Evolutionary conservation across 495 filamentous ascomycete genomes (phyloP).

Genomic region (Bathelium albidoporum): DNA sequence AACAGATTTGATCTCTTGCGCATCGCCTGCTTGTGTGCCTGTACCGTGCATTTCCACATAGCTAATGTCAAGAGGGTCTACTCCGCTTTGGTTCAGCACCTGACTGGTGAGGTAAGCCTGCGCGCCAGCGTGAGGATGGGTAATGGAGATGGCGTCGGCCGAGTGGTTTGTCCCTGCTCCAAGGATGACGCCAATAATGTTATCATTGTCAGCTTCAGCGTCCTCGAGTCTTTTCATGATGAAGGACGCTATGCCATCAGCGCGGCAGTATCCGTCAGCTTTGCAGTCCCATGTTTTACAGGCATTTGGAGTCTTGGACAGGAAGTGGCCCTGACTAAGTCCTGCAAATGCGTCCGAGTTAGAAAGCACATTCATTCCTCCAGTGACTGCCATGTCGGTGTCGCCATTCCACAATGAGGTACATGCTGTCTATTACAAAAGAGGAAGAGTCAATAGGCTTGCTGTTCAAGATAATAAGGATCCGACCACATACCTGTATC

Average conservation of each 20-base stretch:
- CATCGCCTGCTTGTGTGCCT: slow-evolving; percentile 34
- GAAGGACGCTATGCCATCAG: slow-evolving; percentile 30
- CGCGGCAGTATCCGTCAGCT: slow-evolving; percentile 36
- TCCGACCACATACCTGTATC: slow-evolving; percentile 10
- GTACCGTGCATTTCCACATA: slow-evolving; percentile 36
- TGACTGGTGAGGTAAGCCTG: slow-evolving; percentile 21
- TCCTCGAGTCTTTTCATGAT: slow-evolving; percentile 31
- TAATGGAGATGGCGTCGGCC: slow-evolving; percentile 29
- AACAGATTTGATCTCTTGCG: slow-evolving; percentile 29
- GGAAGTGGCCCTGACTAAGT: slow-evolving; percentile 29
- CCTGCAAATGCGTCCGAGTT: slow-evolving; percentile 29
- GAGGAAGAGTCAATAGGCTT: background rate
- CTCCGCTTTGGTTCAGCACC: slow-evolving; percentile 15
- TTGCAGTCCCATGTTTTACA: slow-evolving; percentile 35
- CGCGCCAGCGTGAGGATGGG: slow-evolving; percentile 24
- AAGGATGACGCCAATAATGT: slow-evolving; percentile 26
- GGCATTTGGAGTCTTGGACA: slow-evolving; percentile 28
- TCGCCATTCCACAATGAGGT: slow-evolving; percentile 28
- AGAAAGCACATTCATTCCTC: slow-evolving; percentile 32
- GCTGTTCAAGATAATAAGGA: background rate
- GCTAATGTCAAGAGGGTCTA: slow-evolving; percentile 22
- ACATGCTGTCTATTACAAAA: background rate
- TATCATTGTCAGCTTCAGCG: slow-evolving; percentile 28
- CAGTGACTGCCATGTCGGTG: slow-evolving; percentile 33
- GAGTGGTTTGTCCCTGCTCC: slow-evolving; percentile 29